phyloP scores from a whole-genome alignment of 495 filamentous ascomycete genomes.

The Neurospora sp. region DNA sequence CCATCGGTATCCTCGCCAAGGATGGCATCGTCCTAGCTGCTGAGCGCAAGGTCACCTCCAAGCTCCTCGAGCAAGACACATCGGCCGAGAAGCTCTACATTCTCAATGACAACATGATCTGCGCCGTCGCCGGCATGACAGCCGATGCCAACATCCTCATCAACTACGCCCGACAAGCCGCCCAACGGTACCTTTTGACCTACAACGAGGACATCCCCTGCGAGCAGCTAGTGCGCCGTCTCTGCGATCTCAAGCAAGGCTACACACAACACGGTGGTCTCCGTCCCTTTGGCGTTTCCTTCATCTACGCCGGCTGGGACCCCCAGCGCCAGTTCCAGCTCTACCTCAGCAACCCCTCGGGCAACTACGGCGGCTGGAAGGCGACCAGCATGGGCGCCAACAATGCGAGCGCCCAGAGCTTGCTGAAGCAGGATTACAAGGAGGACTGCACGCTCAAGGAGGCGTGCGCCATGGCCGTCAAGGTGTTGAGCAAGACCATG shows the following conservation, averaged over 20 bases:
- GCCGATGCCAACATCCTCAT: slow-evolving; percentile 99
- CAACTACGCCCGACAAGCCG: slow-evolving; percentile 95
- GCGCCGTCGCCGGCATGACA: slow-evolving; percentile 97
- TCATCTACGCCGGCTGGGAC: slow-evolving; percentile 99
- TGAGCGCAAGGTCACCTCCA: slow-evolving; percentile 99
- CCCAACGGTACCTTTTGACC: slow-evolving; percentile 92
- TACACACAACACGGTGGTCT: slow-evolving; percentile 99
- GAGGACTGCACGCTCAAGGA: slow-evolving; percentile 93
- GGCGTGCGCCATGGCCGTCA: slow-evolving; percentile 94
- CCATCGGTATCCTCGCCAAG: slow-evolving; percentile 89
- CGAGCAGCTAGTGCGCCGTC: slow-evolving; percentile 90
- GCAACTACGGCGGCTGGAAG: slow-evolving; percentile 99
- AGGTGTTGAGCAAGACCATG: slow-evolving; percentile 99
- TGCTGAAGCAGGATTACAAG: slow-evolving; percentile 99
- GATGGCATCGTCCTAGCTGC: slow-evolving; percentile 98
- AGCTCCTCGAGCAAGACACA: slow-evolving; percentile 97
- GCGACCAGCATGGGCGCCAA: slow-evolving; percentile 96
- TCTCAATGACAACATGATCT: slow-evolving; percentile 99
- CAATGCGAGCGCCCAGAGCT: slow-evolving; percentile 93
- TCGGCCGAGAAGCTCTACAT: slow-evolving; percentile 99
- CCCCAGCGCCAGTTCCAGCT: slow-evolving; percentile 93
- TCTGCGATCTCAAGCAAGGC: slow-evolving; percentile 98
- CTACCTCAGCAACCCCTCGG: slow-evolving; percentile 98
- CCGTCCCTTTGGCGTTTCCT: slow-evolving; percentile 94
- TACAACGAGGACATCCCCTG: slow-evolving; percentile 99